Evolutionary conservation across 441 rosid genomes (phyloP), one percentile per base, ranked within the genome.

Genomic region (Populus hybrid): DNA sequence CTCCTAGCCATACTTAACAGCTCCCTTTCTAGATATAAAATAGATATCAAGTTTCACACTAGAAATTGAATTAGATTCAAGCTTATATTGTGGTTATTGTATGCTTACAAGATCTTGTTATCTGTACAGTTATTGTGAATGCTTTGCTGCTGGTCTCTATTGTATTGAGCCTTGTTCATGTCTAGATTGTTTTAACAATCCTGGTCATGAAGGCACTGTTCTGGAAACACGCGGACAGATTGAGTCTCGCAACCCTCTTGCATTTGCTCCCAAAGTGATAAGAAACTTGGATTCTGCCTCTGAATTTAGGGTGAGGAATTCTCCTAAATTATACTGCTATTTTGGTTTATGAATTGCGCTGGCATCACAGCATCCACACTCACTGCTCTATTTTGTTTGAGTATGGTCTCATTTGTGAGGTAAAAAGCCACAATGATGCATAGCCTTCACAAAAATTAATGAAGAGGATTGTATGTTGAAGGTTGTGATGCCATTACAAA

Each of bases 71-170:
- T 42, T 18, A 23, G 12, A 21, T 21, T 21, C 3, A 7, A 23
- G 23, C 19, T 21, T 40, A 42, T 71, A 42, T 36, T 32, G 9
- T 32, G 23, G n/a, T 16, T 8, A 30, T 18, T 6, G 1, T 16
- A 8, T 14, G 50, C 1, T 12, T 46, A 69, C 46, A 74, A 68
- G 61, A 34, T 77, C 70, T 72, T 80, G 57, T 53, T 75, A 57
- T 79, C 76, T 18, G 64, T 73, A 79, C 85, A 96, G 99, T 72
- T 96, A 94, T 73, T 96, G 99, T 72, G 99, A 96, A 86, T 96
- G 99, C 76, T 96, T 96, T 87, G 99, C 98, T 82, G 98, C 98
- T 83, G 98, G 99, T 74, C 94, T 96, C 30, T 96, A 96, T 74
- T 96, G 99, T 82, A 90, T 94, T 50, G 99, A 94, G 85, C 97